Evolutionary conservation across 2,329 filamentous ascomycete genomes (phyloP).

Genomic region (Cercospora beticola): DNA sequence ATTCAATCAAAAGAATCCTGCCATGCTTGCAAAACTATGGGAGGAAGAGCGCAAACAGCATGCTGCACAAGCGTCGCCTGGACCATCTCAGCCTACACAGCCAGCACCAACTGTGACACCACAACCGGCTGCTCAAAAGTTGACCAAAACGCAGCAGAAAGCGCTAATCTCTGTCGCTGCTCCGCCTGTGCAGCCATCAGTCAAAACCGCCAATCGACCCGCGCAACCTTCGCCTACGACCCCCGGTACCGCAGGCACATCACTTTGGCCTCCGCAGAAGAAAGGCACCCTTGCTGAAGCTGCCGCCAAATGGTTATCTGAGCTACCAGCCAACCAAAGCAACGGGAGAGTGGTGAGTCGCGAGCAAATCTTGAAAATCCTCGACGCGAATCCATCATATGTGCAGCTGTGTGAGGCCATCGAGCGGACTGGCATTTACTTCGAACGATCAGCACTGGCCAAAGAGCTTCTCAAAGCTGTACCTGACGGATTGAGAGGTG

Average conservation of each 20-base stretch:
- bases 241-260: conserved; percentile 26
- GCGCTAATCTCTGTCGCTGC: background rate
- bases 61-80: conserved; percentile 14
- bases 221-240: conserved; percentile 1
- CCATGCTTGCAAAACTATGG: conserved; percentile 56
- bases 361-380: conserved; percentile 47
- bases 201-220: background rate
- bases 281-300: conserved; percentile 53
- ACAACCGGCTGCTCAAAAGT: background rate
- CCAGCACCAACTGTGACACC: conserved; percentile 2
- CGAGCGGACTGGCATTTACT: conserved; percentile 49
- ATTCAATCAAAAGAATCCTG: conserved; percentile 56
- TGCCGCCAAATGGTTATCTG: conserved; percentile 50
- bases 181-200: background rate
- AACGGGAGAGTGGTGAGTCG: conserved; percentile 39
- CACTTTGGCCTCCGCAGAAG: conserved; percentile 54
- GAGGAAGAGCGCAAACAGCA: conserved; percentile 49
- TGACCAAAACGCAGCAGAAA: conserved; percentile 12
- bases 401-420: conserved; percentile 55
- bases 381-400: conserved; percentile 57
- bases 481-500: conserved; percentile 39
- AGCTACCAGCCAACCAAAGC: conserved; percentile 48
- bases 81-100: conserved; percentile 14
- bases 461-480: conserved; percentile 50
- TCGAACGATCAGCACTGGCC: conserved; percentile 56